Percentiles rank a stretch among this genome's conserved stretches.
Evolutionary conservation across 257 asterid genomes (phyloP).

Genomic region (Salvia splendens): DNA sequence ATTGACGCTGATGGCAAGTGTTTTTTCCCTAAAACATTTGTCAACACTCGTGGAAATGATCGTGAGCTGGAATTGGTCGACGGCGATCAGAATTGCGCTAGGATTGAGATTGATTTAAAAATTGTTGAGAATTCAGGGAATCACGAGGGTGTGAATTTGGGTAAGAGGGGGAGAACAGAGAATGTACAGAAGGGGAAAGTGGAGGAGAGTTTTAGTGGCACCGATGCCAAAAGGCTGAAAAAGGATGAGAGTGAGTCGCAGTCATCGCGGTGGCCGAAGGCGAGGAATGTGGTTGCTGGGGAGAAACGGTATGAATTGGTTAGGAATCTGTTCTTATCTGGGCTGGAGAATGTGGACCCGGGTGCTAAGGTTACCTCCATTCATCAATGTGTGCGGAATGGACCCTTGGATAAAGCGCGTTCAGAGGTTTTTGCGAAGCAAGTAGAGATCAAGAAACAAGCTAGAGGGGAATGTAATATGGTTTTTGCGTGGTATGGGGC

Average conservation of each 20-base stretch:
- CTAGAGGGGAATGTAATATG: conserved; percentile 54
- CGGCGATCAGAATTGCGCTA: conserved; percentile 27
- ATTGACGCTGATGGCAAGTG: conserved; percentile 64
- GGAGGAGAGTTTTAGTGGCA: conserved; percentile 41
- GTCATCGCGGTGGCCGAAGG: conserved; percentile 57
- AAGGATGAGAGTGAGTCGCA: conserved; percentile 34
- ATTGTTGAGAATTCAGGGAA: conserved; percentile 32
- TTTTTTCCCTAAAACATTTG: conserved; percentile 59
- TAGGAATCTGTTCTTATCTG: conserved; percentile 41
- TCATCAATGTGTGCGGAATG: conserved; percentile 47
- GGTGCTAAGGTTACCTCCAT: conserved; percentile 46
- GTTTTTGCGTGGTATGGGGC: conserved; percentile 72
- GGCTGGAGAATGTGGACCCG: conserved; percentile 39
- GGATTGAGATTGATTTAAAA: conserved; percentile 52
- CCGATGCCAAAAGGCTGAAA: conserved; percentile 40
- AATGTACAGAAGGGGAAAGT: conserved; percentile 26
- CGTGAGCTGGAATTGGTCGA: conserved; percentile 19
- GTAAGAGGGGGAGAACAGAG: conserved; percentile 40
- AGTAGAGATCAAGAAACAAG: conserved; percentile 41
- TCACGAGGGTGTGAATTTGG: conserved; percentile 22
- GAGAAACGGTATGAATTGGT: conserved; percentile 39
- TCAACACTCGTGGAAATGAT: conserved; percentile 30
- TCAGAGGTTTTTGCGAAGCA: conserved; percentile 51
- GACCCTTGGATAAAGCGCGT: conserved; percentile 46
- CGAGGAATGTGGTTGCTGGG: conserved; percentile 43